Evolutionary conservation across 2,329 filamentous ascomycete genomes (phyloP), one percentile per base, ranked within the genome.

Genomic region (Cladosporium cucumerinum): DNA sequence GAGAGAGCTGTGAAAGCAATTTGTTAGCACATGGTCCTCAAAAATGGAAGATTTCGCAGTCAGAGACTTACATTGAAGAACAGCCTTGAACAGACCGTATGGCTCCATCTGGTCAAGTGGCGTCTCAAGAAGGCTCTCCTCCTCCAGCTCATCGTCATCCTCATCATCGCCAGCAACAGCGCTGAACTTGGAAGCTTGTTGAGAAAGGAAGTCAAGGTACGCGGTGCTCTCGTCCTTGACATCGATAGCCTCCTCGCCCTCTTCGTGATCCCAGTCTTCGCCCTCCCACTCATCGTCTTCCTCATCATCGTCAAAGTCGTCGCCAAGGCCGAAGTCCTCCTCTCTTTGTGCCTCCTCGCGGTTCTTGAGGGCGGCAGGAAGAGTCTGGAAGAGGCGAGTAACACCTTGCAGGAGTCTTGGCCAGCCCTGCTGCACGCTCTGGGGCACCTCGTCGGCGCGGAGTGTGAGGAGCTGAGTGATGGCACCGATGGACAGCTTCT

Each of bases 341-440:
- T 83, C 94, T 73, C 90, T 92, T 66, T 96, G 88, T 14, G 93
- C 93, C 71, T 97, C 93, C 76, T 98, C 94, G 6, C 95, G 92
- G 75, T 94, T 93, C 81, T 93, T 94, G 74, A 96, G 82, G 2
- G 95, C 95, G 25, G 87, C 85, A 46, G 95, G 95, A 59, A 99
- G 82, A 7, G 93, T 94, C 75, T 93, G 91, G 86, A 99, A 99
- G 46, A 99, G 84, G 66, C 91, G 86, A 8, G 95, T 94, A 63
- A 97, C 90, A 43, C 95, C 95, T 72, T 88, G 91, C 52, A 99
- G 85, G 70, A 99, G 82, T 72, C 95, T 86, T 10, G 94, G 94
- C 95, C 95, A 99, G 62, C 95, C 95, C 69, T 93, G 91, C 69
- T 96, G 93, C 30, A 99, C 91, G 74, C 93, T 98, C n/a, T 86